Evolutionary conservation across 1,139 yeast genomes (phyloP).

Genomic region (Pichia sp.): DNA sequence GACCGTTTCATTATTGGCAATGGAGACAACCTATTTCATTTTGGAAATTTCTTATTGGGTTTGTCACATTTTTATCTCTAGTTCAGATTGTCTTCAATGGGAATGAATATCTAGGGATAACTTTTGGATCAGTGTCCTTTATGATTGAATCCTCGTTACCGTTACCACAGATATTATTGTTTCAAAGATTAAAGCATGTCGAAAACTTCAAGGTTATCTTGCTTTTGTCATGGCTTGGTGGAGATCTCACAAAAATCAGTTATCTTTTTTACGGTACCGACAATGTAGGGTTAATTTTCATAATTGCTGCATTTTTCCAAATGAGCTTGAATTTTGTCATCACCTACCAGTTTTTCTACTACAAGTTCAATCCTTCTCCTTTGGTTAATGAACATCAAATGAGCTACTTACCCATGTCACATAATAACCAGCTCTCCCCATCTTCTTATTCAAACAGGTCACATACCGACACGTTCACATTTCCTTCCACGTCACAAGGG

Average conservation of each 20-base stretch:
- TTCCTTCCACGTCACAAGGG: background rate
- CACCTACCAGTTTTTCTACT: slow-evolving; percentile 69
- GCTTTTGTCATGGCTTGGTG: slow-evolving; percentile 81
- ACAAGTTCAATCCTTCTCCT: slow-evolving; percentile 30
- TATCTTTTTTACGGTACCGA: slow-evolving; percentile 71
- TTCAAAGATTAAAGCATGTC: slow-evolving; percentile 63
- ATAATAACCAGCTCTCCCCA: background rate
- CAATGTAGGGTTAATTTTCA: slow-evolving; percentile 62
- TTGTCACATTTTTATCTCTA: slow-evolving; percentile 39
- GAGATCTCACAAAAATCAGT: slow-evolving; percentile 73
- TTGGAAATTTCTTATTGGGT: slow-evolving; percentile 62
- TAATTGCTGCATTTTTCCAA: slow-evolving; percentile 77
- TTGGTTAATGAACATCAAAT: slow-evolving; percentile 5
- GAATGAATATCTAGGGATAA: slow-evolving; percentile 44
- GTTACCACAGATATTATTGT: slow-evolving; percentile 76
- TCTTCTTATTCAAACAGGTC: background rate
- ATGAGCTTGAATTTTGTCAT: slow-evolving; percentile 71
- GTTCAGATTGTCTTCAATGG: slow-evolving; percentile 44
- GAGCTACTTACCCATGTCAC: slow-evolving; percentile 10
- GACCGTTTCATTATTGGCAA: slow-evolving; percentile 79
- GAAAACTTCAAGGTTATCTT: slow-evolving; percentile 76
- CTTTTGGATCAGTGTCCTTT: slow-evolving; percentile 68
- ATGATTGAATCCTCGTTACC: slow-evolving; percentile 81
- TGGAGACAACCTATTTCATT: slow-evolving; percentile 62
- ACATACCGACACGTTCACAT: background rate